Conservation (phyloP, 2,329 filamentous ascomycete genomes). For the Aspergillus puulaauensis region DNA sequence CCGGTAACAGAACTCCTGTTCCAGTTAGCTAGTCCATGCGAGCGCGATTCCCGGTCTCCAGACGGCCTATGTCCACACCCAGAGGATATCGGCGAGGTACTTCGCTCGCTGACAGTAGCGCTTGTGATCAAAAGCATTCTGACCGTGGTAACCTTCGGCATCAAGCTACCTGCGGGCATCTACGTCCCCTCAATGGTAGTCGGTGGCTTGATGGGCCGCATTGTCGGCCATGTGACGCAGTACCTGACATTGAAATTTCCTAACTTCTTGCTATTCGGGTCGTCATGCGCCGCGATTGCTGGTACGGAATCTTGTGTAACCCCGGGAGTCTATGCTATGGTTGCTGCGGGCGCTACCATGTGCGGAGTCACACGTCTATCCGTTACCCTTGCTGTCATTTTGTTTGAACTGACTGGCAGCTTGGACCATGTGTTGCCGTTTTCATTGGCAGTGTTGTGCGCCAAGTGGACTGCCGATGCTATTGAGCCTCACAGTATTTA, state of each 20-base stretch:
- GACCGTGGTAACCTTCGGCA: conserved; percentile 89
- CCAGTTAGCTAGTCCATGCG: conserved; percentile 86
- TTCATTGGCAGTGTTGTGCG: conserved; percentile 83
- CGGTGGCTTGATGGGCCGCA: conserved; percentile 84
- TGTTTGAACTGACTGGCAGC: conserved; percentile 94
- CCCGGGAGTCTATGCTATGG: conserved; percentile 93
- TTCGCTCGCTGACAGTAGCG: conserved; percentile 70
- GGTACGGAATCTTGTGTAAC: conserved; percentile 82
- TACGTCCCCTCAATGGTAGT: conserved; percentile 99
- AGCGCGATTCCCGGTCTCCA: conserved; percentile 61
- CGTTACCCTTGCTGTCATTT: conserved; percentile 88
- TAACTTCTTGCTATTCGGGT: conserved; percentile 68
- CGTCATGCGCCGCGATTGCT: conserved; percentile 64
- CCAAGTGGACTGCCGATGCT: conserved; percentile 98
- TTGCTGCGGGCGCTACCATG: conserved; percentile 95
- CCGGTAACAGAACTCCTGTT: conserved; percentile 88
- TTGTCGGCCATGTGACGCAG: conserved; percentile 83
- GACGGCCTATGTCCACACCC: conserved; percentile 76
- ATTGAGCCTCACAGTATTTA: conserved; percentile 95
- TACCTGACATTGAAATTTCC: conserved; percentile 75
- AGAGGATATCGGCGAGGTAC: conserved; percentile 75
- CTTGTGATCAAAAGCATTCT: conserved; percentile 88
- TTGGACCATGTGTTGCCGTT: conserved; percentile 94
- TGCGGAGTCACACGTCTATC: conserved; percentile 93
- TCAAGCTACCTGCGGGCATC: conserved; percentile 94